Evolutionary conservation across 75 land plant genomes (phyloP), one percentile per base, ranked within the genome.

Genomic region (Picea glauca): DNA sequence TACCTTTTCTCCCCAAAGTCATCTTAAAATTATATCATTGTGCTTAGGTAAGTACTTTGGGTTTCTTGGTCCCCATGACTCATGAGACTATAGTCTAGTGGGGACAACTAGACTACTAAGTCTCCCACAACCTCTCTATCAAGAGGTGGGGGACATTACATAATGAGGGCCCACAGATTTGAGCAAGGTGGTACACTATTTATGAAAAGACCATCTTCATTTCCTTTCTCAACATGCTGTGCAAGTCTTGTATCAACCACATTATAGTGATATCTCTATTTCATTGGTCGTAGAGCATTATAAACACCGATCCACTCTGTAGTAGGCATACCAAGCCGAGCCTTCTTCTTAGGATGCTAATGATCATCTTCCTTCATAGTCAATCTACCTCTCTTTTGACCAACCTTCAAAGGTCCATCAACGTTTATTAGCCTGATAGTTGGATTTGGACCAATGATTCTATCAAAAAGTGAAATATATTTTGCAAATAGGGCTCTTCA

Each of bases 301-400:
- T 93, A 96, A 70, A 96, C 89, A 70, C 94, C 87, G 70, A 96
- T 93, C 99, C 99, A 96, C 84, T 93, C 97, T 1, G 94, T 96
- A 31, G 99, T 94, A 83, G 99, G 96, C 85, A 91, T 88, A 58
- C 99, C 99, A 7, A 89, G 58, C 3, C 96, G 94, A 38, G 92
- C 87, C 85, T 92, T 93, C 91, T 96, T 96, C 79, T 82, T 92
- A 13, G 92, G 91, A 74, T 92, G 96, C 26, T 88, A 92, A 74
- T 96, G 96, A 62, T 96, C 94, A 62, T 89, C 96, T 68, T 89
- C 94, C 31, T 90, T 92, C 66, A 82, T 70, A 73, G 85, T 90
- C 35, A 94, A 59, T 76, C 99, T 90, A 61, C 88, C 91, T 30
- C 99, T 78, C 26, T 26, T 26, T 26, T 26, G 26, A 26, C 26